Base-by-base conservation (phyloP, 805 yeast genomes). In the Metschnikowia lunata region DNA sequence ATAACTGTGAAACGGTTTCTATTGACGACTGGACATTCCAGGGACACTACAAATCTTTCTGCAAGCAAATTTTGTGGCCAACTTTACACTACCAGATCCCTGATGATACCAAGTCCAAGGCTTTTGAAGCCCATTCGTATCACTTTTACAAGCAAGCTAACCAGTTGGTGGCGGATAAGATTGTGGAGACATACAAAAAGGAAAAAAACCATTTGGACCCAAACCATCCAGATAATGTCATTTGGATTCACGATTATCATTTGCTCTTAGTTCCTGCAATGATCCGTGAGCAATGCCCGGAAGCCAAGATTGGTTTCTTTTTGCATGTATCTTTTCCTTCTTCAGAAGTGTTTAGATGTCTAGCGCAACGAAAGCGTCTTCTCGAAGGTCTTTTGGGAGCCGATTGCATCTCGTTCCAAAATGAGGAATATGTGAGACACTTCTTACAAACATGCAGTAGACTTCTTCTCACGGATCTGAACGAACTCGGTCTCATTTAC, bases 211-310 rank as follows among this genome's bases (percentile, higher is more conserved):
- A 85, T 34, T 45, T 44, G 30, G 64, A 62, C 33, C 72, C 73
- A 2, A 48, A 62, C 26, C 69, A 70, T 47, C 72, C 73, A 1
- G 66, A 66, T 35, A 96, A 91, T 60, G 71, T 80, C 34, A 75
- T 91, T 47, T 93, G 98, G 98, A 74, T 91, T 42, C 96, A 91
- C 62, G 99, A 91, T 64, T 91, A 91, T 61, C 98, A 93, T 65
- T 71, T 91, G 48, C 73, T 93, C 67, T 68, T 91, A 35, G 88
- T 90, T 1, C 97, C 98, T 0, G 75, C 74, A 43, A 83, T 91
- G 91, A 76, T 91, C 4, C 76, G 97, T 48, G 73, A 80, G 46
- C 66, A 74, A 50, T 61, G 89, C 18, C 97, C 97, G 5, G 62
- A 79, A 45, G 97, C 96, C 1, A 80, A 84, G 50, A 89, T 93